A percentile compares a stretch with the other conserved stretches of the same genome.
Evolutionary conservation across 2,329 filamentous ascomycete species (phyloP).

Genomic region (Cercospora canescens): DNA sequence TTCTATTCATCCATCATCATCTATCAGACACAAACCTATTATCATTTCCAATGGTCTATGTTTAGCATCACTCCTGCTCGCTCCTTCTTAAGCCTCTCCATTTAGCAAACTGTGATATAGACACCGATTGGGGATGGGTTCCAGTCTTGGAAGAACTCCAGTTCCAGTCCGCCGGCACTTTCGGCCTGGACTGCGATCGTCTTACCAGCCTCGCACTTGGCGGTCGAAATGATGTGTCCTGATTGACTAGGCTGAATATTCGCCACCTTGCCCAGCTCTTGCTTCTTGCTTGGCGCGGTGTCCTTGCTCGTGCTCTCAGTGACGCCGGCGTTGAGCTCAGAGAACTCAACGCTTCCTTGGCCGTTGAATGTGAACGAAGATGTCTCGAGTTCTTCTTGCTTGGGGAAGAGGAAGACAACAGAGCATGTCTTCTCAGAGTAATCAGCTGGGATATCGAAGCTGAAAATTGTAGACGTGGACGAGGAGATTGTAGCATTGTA

Average conservation of each 20-base stretch:
- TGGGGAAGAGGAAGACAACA: constrained; percentile 66
- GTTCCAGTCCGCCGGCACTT: constrained; percentile 18
- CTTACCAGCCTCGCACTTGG: constrained; percentile 29
- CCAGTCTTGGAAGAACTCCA: constrained; percentile 28
- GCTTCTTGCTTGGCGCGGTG: constrained; percentile 17
- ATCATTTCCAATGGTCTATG: neutral
- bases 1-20: neutral
- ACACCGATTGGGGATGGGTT: constrained; percentile 9
- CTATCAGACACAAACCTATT: neutral
- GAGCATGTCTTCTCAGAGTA: constrained; percentile 61
- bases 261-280: constrained; percentile 15
- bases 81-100: too few species aligned
- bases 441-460: constrained; percentile 63
- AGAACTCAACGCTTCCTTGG: constrained; percentile 24
- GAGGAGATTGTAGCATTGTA: constrained; percentile 60
- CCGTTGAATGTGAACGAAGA: constrained; percentile 54
- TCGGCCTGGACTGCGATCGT: constrained; percentile 27
- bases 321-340: constrained; percentile 48
- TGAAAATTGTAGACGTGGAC: constrained; percentile 62
- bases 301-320: constrained; percentile 44
- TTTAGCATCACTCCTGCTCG: neutral
- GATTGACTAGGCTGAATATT: constrained; percentile 31
- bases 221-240: constrained; percentile 29
- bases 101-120: constrained; percentile 15
- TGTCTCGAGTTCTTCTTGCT: constrained; percentile 52